These are phyloP conservation scores for Cytospora piceicola DNA, from an alignment of 2,329 filamentous ascomycete genomes.

Conservation along the genomic window DNA sequence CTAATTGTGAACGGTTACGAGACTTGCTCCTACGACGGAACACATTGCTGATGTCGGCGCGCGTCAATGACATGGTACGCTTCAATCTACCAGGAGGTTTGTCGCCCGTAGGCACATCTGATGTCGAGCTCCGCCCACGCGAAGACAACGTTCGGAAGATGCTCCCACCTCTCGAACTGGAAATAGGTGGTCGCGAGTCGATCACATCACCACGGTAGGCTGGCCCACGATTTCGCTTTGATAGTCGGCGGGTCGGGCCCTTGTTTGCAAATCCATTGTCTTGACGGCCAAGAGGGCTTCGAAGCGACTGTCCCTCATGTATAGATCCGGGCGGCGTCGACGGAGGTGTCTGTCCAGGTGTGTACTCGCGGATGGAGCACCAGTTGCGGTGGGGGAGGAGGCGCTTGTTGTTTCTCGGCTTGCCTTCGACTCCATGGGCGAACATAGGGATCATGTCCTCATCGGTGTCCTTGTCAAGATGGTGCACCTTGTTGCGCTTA, in stretches of 20 bases:
- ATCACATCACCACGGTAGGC: constrained; percentile 44
- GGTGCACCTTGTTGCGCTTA: constrained; percentile 82
- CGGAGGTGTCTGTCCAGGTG: constrained; percentile 74
- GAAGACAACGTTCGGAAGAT: constrained; percentile 52
- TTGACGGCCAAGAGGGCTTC: constrained; percentile 42
- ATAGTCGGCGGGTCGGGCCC: constrained; percentile 52
- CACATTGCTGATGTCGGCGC: constrained; percentile 54
- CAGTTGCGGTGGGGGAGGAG: constrained; percentile 91
- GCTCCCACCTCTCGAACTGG: constrained; percentile 45
- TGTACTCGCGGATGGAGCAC: constrained; percentile 88
- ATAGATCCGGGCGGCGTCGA: constrained; percentile 63
- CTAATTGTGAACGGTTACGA: constrained; percentile 43
- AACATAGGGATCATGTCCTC: constrained; percentile 98
- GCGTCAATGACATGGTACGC: constrained; percentile 65
- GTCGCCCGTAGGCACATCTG: constrained; percentile 39
- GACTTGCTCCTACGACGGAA: constrained; percentile 48
- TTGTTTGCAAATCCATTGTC: constrained; percentile 31
- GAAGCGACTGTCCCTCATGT: constrained; percentile 47
- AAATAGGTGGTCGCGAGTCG: constrained; percentile 55
- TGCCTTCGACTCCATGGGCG: constrained; percentile 84
- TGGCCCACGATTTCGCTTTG: constrained; percentile 42
- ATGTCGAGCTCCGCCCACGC: constrained; percentile 37
- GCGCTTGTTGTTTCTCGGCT: constrained; percentile 86
- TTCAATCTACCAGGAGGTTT: constrained; percentile 47
- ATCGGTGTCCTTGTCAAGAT: constrained; percentile 77